phyloP scores from a whole-genome alignment of 2,329 filamentous ascomycete species.

The Tolypocladium guangdongense region DNA sequence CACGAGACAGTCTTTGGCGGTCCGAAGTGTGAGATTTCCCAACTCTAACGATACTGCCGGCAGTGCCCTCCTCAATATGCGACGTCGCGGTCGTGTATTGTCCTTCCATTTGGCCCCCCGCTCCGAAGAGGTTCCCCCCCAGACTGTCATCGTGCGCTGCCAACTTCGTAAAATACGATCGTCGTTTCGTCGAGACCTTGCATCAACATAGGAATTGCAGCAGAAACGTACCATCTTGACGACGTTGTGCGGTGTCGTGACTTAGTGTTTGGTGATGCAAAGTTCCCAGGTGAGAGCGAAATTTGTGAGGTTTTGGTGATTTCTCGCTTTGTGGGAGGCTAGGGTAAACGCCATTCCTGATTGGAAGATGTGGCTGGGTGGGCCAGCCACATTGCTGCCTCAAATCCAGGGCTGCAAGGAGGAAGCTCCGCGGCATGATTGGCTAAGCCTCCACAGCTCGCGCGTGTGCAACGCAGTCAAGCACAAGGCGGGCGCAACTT shows the following conservation, averaged over 20 bases:
- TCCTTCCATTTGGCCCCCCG: background rate
- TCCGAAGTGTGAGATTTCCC: background rate
- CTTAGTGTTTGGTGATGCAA: slow-evolving; percentile 31
- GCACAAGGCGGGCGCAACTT: too few relatives aligned
- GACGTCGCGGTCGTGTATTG: background rate
- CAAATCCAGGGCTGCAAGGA: slow-evolving; percentile 1
- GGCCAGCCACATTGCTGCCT: background rate
- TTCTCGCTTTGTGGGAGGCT: slow-evolving; percentile 34
- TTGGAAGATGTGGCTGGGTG: slow-evolving; percentile 16
- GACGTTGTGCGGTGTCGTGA: slow-evolving; percentile 32
- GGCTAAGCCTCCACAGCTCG: background rate
- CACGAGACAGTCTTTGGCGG: slow-evolving; percentile 9
- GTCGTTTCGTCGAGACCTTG: slow-evolving; percentile 2
- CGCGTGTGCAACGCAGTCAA: too few relatives aligned
- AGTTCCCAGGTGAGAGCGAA: slow-evolving; percentile 22
- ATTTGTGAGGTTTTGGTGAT: slow-evolving; percentile 32
- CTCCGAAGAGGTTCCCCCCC: slow-evolving; percentile 1
- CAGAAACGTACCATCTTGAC: slow-evolving; percentile 37
- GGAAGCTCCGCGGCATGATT: background rate
- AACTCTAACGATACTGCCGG: background rate
- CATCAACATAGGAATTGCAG: slow-evolving; percentile 6
- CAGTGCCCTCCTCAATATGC: background rate
- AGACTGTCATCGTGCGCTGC: slow-evolving; percentile 20
- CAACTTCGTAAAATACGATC: slow-evolving; percentile 7
- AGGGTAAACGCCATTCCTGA: slow-evolving; percentile 26